Evolutionary conservation across 148 eudicot species (phyloP).

Genomic region (Silene latifolia): DNA sequence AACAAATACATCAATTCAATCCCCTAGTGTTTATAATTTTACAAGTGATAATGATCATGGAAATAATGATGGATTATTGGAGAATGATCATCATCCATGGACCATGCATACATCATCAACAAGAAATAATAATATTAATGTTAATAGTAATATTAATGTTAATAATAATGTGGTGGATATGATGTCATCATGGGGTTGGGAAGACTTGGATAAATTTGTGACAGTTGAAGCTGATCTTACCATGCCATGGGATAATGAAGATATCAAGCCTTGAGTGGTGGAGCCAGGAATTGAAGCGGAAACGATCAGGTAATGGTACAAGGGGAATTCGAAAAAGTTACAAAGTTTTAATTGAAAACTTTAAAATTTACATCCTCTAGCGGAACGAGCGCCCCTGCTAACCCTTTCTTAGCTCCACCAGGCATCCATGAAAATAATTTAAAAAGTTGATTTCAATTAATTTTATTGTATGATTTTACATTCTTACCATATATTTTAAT

Average conservation of each 20-base stretch:
- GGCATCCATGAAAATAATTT: too few relatives aligned
- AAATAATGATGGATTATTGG: constrained; percentile 12
- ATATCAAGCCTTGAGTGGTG: constrained; percentile 34
- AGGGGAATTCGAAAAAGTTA: too few relatives aligned
- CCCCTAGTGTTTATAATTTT: constrained; percentile 28
- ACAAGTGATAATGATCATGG: constrained; percentile 19
- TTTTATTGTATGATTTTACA: too few relatives aligned
- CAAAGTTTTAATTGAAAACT: too few relatives aligned
- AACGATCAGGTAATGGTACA: too few relatives aligned
- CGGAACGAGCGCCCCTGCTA: too few relatives aligned
- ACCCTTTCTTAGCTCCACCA: too few relatives aligned
- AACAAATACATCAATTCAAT: constrained; percentile 24
- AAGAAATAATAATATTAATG: background rate
- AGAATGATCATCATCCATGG: constrained; percentile 6
- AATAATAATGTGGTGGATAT: constrained; percentile 21
- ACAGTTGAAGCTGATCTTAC: constrained; percentile 43
- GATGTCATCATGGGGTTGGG: constrained; percentile 68
- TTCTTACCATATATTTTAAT: too few relatives aligned
- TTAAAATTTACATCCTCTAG: too few relatives aligned
- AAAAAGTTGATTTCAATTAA: background rate
- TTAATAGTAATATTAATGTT: too few relatives aligned
- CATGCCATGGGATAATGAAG: constrained; percentile 47
- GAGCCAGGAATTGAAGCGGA: too few relatives aligned
- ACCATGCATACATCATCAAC: background rate
- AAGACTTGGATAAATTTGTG: constrained; percentile 49